Conservation (phyloP, 371 early-diverging fungal species). For the Coemansia sp. region DNA sequence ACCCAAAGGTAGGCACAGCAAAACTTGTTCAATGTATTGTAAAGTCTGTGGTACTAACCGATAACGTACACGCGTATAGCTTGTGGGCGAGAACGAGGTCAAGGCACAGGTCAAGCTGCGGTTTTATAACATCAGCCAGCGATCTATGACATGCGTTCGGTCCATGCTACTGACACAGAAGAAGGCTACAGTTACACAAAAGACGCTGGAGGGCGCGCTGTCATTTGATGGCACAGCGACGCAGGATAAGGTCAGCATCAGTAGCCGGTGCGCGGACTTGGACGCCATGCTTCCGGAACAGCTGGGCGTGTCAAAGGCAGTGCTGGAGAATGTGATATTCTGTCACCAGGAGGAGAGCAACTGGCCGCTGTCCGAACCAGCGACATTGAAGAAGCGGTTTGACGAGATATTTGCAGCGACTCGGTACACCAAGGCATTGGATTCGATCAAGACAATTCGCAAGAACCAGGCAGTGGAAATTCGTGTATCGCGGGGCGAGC, state of each 20-base stretch:
- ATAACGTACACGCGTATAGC: slow-evolving; percentile 51
- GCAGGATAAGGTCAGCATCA: slow-evolving; percentile 65
- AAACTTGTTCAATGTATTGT: background rate
- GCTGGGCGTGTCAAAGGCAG: slow-evolving; percentile 88
- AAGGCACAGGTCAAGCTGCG: slow-evolving; percentile 93
- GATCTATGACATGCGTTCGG: slow-evolving; percentile 77
- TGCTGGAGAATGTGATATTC: slow-evolving; percentile 99
- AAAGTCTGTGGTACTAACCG: background rate
- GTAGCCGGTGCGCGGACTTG: slow-evolving; percentile 82
- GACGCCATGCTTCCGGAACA: slow-evolving; percentile 84
- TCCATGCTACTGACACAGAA: slow-evolving; percentile 78
- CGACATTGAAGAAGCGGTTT: slow-evolving; percentile 94
- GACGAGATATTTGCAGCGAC: slow-evolving; percentile 99
- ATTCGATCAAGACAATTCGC: slow-evolving; percentile 72
- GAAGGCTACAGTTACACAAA: slow-evolving; percentile 63
- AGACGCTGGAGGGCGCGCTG: slow-evolving; percentile 86
- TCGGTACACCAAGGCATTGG: slow-evolving; percentile 92
- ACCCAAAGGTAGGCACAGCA: slow-evolving; percentile 76
- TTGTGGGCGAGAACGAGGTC: slow-evolving; percentile 81
- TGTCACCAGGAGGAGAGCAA: slow-evolving; percentile 99
- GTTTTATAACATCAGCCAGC: slow-evolving; percentile 78
- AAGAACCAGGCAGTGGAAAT: slow-evolving; percentile 73
- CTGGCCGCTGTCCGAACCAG: slow-evolving; percentile 97
- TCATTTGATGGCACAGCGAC: slow-evolving; percentile 58
- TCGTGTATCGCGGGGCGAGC: slow-evolving; percentile 64